Percentiles rank a stretch among this genome's conserved stretches.
Conservation (phyloP, 108 stramenopile species). For the Nitzschia palea region DNA sequence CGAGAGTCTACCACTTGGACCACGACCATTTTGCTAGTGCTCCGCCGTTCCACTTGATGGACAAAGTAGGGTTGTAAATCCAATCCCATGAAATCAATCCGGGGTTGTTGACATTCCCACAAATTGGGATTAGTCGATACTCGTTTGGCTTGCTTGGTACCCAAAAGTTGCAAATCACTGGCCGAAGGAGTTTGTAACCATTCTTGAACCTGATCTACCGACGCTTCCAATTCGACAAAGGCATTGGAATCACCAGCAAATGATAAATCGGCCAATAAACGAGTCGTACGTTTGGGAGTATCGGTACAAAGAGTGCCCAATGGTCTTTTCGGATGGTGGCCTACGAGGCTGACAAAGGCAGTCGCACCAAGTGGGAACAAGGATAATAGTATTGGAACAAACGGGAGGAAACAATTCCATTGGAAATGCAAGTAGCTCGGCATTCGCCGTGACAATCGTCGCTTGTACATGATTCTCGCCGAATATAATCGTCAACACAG, state of each 20-base stretch:
- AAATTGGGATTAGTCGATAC: background rate
- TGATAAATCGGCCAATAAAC: background rate
- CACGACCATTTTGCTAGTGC: constrained; percentile 13
- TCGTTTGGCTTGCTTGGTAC: background rate
- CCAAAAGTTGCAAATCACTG: constrained; percentile 8
- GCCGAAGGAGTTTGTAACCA: background rate
- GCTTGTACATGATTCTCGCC: background rate
- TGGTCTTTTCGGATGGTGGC: background rate
- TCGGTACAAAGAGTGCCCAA: background rate
- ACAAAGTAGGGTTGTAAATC: constrained; percentile 38
- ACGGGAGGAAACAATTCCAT: too few relatives aligned
- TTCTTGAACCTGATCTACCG: background rate
- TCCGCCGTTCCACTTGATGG: constrained; percentile 40
- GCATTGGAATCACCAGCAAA: constrained; percentile 3
- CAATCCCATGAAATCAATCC: constrained; percentile 49
- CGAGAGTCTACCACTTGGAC: constrained; percentile 29
- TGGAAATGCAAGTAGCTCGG: background rate
- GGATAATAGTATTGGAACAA: too few relatives aligned
- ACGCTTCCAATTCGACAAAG: constrained; percentile 4
- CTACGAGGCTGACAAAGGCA: background rate
- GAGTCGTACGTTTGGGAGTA: background rate
- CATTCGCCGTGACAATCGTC: background rate
- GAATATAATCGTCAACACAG: background rate
- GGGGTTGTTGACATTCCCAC: constrained; percentile 44
- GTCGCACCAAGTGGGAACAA: background rate